A percentile compares a stretch with the other conserved stretches of the same genome.
phyloP scores from a whole-genome alignment of 192 early-diverging fungal genomes.

The Coemansia guatemalensis region DNA sequence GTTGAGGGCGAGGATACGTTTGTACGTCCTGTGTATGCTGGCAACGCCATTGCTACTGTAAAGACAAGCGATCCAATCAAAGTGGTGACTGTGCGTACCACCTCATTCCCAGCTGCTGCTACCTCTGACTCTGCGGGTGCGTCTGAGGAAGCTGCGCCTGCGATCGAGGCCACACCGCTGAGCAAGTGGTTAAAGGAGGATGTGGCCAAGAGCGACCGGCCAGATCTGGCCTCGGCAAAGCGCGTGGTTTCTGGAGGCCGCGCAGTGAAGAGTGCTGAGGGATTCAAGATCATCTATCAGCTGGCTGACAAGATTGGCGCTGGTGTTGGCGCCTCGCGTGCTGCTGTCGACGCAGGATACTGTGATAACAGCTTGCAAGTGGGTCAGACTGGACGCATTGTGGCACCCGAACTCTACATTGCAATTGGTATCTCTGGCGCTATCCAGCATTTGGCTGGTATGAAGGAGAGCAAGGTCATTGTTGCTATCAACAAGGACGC shows the following conservation, averaged over 20 bases:
- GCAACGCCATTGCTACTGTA: constrained; percentile 96
- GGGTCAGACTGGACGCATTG: constrained; percentile 97
- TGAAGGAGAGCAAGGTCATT: constrained; percentile 99
- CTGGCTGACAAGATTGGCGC: constrained; percentile 94
- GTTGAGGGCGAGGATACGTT: constrained; percentile 84
- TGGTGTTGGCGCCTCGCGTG: constrained; percentile 95
- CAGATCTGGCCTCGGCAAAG: constrained; percentile 84
- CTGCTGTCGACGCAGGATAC: constrained; percentile 96
- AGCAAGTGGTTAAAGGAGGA: constrained; percentile 89
- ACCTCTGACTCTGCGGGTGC: constrained; percentile 56
- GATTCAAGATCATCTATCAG: constrained; percentile 86
- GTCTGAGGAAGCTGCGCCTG: constrained; percentile 67
- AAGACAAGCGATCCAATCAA: constrained; percentile 86
- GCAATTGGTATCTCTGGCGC: constrained; percentile 97
- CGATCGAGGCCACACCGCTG: constrained; percentile 55
- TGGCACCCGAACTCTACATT: constrained; percentile 94
- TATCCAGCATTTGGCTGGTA: constrained; percentile 97
- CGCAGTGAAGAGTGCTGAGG: constrained; percentile 94
- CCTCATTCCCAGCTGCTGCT: constrained; percentile 80
- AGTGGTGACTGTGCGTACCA: constrained; percentile 85
- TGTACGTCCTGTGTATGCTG: constrained; percentile 96
- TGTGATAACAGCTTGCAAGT: constrained; percentile 96
- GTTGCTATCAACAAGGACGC: constrained; percentile 99
- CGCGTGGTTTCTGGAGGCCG: constrained; percentile 94
- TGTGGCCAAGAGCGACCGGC: constrained; percentile 90